Evolutionary conservation across 1,139 yeast species (phyloP).

Genomic region (Chernovozyma aurita): DNA sequence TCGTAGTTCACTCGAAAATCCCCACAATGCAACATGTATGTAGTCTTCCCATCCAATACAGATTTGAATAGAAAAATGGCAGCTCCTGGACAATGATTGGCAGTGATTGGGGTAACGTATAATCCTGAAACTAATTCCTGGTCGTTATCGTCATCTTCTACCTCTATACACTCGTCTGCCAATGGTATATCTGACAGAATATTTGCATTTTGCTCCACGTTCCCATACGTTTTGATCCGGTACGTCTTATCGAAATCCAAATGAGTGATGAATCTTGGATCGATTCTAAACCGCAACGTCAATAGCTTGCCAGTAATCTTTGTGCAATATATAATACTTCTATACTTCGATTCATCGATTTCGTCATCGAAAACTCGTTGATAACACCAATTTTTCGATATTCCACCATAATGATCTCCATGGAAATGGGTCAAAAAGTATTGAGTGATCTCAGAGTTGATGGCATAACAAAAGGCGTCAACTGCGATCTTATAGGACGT

Average conservation of each 20-base stretch:
- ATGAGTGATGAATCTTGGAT: conserved; percentile 44
- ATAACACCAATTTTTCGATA: conserved; percentile 67
- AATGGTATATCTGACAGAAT: conserved; percentile 1
- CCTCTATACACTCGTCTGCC: not conserved
- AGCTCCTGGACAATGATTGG: conserved; percentile 97
- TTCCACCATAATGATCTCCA: conserved; percentile 89
- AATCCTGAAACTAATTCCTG: conserved; percentile 43
- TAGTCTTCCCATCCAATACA: conserved; percentile 21
- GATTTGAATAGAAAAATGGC: conserved; percentile 72
- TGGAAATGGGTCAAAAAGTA: conserved; percentile 83
- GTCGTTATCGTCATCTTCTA: conserved; percentile 10
- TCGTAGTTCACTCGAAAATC: conserved; percentile 71
- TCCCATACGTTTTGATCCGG: conserved; percentile 17
- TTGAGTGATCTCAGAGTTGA: conserved; percentile 39
- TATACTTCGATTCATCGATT: conserved; percentile 32
- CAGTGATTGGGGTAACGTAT: conserved; percentile 64
- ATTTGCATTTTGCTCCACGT: not conserved
- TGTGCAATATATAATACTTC: conserved; percentile 60
- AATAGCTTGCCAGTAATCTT: conserved; percentile 60
- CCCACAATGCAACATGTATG: conserved; percentile 71
- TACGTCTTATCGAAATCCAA: conserved; percentile 43
- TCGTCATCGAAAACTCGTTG: conserved; percentile 32
- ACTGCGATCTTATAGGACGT: conserved; percentile 40
- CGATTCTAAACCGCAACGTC: conserved; percentile 50
- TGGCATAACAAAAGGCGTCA: conserved; percentile 63